Evolutionary conservation across 331 rosid genomes (phyloP), one percentile per base, ranked within the genome.

Genomic region (Pyracantha coccinea): DNA sequence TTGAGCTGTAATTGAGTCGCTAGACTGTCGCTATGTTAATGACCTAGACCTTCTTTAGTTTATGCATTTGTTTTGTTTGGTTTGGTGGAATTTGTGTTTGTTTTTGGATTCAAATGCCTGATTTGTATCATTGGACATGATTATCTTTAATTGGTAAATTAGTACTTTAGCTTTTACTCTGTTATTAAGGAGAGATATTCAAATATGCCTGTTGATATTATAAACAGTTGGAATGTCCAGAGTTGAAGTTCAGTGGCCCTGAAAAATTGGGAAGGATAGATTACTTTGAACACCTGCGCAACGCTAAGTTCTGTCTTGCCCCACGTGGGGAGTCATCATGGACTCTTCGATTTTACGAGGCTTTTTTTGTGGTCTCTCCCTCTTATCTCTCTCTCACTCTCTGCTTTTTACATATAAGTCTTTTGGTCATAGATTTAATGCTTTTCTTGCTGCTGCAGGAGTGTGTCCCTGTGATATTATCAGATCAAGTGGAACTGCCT

Each of bases 261-360:
- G 85, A 82, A 47, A 95, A 95, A 85, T 73, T 95, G 78, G 96
- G 88, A 79, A 87, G 82, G 83, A 81, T 77, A 74, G 97, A 92
- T 65, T 95, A 95, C 78, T 95, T 95, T 76, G 93, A 89, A 74
- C 97, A 92, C 83, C 74, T 95, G 74, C 87, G 90, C 78, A 85
- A 89, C 10, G 93, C 99, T 38, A 92, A 90, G 82, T 95, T 95
- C 80, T 95, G 99, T 82, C 97, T 95, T 35, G 97, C 96, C 47
- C 97, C 97, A 7, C 92, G 97, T 31, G 99, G 97, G 76, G 97
- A 95, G 72, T 95, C 99, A 57, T 95, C 99, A 28, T 95, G 99
- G 99, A 92, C 97, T 35, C 99, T 92, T 76, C 92, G 99, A 38
- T 92, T 89, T 77, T 92, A 92, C 1, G 99, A 95, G 92, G 86